Evolutionary conservation across 2,329 filamentous ascomycete species (phyloP), one percentile per base, ranked within the genome.

Genomic region (Venturia carpophila): DNA sequence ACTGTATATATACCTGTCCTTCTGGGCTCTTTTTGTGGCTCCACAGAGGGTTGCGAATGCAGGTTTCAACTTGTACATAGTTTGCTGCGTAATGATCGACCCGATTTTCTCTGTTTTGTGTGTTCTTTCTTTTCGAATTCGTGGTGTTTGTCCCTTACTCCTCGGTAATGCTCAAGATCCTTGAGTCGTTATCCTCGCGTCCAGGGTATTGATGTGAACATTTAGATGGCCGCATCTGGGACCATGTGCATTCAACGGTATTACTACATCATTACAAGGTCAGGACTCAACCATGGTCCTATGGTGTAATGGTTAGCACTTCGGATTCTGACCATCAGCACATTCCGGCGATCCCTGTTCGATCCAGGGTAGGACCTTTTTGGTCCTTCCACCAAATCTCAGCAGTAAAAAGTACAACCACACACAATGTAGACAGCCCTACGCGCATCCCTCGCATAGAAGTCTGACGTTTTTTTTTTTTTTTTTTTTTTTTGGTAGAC

Each of bases 231-330:
- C n/a, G n/a, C n/a, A n/a, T n/a, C n/a, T n/a, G n/a, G n/a, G n/a
- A n/a, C n/a, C n/a, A n/a, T n/a, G n/a, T n/a, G n/a, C n/a, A n/a
- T n/a, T n/a, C n/a, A n/a, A n/a, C n/a, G n/a, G n/a, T n/a, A n/a
- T n/a, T n/a, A n/a, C n/a, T n/a, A n/a, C n/a, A n/a, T n/a, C n/a
- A n/a, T n/a, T n/a, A n/a, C n/a, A n/a, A n/a, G n/a, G n/a, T n/a
- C n/a, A n/a, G n/a, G n/a, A n/a, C n/a, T n/a, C n/a, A n/a, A n/a
- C n/a, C n/a, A n/a, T n/a, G 60, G 60, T 41, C 27, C 24, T 62
- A 62, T 62, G 43, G 60, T 62, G 60, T 62, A 62, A 47, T 41
- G 60, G 60, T 62, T 24, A 62, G 60, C 60, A 45, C 60, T 43
- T 47, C 39, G 60, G 60, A 62, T 62, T 62, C 60, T 62, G 60